A percentile compares a stretch with the other conserved stretches of the same genome.
Evolutionary conservation across 2,329 filamentous ascomycete genomes (phyloP).

Genomic region (Botrytis fabae): DNA sequence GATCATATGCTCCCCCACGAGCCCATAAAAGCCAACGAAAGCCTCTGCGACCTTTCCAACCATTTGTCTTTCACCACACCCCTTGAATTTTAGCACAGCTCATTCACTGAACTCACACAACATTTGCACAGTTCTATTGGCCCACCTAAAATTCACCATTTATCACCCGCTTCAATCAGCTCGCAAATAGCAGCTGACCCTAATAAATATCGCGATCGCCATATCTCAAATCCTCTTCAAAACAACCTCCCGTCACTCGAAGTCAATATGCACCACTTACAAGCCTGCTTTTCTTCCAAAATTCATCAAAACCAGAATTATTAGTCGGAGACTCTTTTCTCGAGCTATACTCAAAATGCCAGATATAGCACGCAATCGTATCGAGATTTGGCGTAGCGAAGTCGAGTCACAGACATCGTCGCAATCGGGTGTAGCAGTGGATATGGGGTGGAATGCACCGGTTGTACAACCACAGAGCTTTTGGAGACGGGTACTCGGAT

Average conservation of each 20-base stretch:
- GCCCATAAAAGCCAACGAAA: neutral
- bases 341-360: constrained; percentile 15
- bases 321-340: neutral
- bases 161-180: constrained; percentile 20
- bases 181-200: constrained; percentile 15
- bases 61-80: constrained; percentile 6
- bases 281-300: neutral
- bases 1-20: constrained; percentile 11
- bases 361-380: constrained; percentile 11
- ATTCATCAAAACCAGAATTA: neutral
- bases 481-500: constrained; percentile 9
- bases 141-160: constrained; percentile 13
- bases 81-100: constrained; percentile 1
- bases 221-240: neutral
- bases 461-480: neutral
- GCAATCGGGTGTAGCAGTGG: neutral
- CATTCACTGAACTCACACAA: constrained; percentile 9
- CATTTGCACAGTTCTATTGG: neutral
- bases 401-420: constrained; percentile 19
- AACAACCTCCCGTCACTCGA: neutral
- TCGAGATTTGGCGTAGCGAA: constrained; percentile 21
- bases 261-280: neutral
- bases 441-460: neutral
- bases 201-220: neutral
- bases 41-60: neutral